phyloP scores from a whole-genome alignment of 1,284 basidiomycete species.

The Puccinia coronata region DNA sequence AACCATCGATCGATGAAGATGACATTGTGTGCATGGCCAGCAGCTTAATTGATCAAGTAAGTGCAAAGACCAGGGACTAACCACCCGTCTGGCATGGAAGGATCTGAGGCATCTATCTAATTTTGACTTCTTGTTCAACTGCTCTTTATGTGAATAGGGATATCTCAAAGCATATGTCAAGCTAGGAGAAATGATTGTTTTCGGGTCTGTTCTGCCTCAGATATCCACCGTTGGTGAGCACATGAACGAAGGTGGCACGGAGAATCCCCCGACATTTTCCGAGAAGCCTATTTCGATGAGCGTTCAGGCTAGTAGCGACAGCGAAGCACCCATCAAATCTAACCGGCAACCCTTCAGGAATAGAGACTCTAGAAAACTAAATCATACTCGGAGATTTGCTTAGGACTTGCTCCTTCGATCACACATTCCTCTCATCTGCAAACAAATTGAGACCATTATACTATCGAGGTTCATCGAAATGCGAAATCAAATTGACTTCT shows the following conservation, averaged over 20 bases:
- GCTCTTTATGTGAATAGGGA: conserved; percentile 7
- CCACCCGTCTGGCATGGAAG: background rate
- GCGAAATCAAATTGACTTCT: no score
- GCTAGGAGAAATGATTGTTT: conserved; percentile 46
- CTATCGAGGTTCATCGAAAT: no score
- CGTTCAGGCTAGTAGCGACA: conserved; percentile 20
- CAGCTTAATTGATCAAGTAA: conserved; percentile 59
- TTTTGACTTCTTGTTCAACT: background rate
- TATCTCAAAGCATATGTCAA: conserved; percentile 44
- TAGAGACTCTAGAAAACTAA: background rate
- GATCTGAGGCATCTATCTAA: background rate
- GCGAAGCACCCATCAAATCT: conserved; percentile 2
- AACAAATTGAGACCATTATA: no score
- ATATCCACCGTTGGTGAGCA: conserved; percentile 36
- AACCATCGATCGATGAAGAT: conserved; percentile 56
- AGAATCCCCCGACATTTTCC: background rate
- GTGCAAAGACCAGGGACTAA: conserved; percentile 20
- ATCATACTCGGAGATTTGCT: conserved; percentile 7
- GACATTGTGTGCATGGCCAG: conserved; percentile 60
- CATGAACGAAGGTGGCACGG: conserved; percentile 21
- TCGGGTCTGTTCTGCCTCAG: conserved; percentile 32
- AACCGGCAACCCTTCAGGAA: background rate
- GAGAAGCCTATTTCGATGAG: conserved; percentile 8
- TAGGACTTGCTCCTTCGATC: background rate
- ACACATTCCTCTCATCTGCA: no score